These are phyloP conservation scores for Torrubiella hemipterigena DNA, from an alignment of 2,329 filamentous ascomycete genomes.

Conservation along the genomic window DNA sequence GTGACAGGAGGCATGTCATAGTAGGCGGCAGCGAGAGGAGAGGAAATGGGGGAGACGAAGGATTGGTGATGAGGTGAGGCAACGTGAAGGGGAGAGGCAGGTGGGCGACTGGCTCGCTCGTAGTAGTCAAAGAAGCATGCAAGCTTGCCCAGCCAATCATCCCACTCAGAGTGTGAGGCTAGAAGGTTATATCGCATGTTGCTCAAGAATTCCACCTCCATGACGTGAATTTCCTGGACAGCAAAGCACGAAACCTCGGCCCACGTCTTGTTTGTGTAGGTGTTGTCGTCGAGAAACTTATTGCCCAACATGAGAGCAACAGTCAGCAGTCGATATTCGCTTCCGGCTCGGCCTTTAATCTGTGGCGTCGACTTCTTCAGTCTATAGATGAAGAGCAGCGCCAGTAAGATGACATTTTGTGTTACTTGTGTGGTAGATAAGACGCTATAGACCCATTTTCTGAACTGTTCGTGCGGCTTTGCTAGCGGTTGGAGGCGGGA, in stretches of 20 bases:
- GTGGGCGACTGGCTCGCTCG: constrained; percentile 36
- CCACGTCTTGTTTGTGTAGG: constrained; percentile 99
- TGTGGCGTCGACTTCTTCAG: constrained; percentile 81
- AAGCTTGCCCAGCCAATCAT: constrained; percentile 73
- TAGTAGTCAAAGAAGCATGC: constrained; percentile 76
- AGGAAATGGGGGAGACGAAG: constrained; percentile 34
- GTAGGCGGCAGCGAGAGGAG: constrained; percentile 29
- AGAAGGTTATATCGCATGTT: constrained; percentile 94
- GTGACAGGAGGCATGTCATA: constrained; percentile 21
- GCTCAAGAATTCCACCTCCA: constrained; percentile 99
- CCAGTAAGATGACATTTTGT: constrained; percentile 85
- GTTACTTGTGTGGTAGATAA: constrained; percentile 91
- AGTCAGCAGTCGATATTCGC: constrained; percentile 84
- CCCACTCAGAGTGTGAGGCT: constrained; percentile 78
- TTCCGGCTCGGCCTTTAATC: constrained; percentile 84
- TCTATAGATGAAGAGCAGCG: constrained; percentile 84
- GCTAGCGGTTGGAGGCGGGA: constrained; percentile 57
- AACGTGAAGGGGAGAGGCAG: constrained; percentile 15
- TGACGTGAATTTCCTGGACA: constrained; percentile 91
- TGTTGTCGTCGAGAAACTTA: constrained; percentile 98
- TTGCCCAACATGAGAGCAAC: constrained; percentile 97
- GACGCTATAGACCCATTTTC: constrained; percentile 87
- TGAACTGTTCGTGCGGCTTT: constrained; percentile 66
- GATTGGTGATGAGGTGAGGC: constrained; percentile 26
- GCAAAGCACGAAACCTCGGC: constrained; percentile 92